Percentiles rank a stretch among this genome's conserved stretches.
These are phyloP conservation scores for Eragrostis tef DNA, from an alignment of 202 grass and related monocot genomes.

Conservation along the genomic window DNA sequence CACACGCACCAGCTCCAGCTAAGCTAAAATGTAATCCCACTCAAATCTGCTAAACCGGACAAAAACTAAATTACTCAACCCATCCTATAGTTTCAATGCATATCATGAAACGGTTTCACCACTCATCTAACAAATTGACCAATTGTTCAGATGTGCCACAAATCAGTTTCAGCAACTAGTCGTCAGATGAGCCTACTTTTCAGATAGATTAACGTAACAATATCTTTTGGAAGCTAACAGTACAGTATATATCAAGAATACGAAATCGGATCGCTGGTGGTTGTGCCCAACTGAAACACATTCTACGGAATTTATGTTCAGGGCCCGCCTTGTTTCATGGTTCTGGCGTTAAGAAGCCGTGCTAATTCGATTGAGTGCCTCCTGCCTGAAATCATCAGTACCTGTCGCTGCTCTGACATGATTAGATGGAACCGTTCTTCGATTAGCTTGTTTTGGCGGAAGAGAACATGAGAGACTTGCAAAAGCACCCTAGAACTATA, in stretches of 20 bases:
- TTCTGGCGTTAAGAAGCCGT: not conserved
- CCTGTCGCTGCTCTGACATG: too few relatives aligned
- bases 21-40: not conserved
- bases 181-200: not conserved
- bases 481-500: too few relatives aligned
- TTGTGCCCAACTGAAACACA: conserved; percentile 34
- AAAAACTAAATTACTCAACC: too few relatives aligned
- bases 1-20: too few relatives aligned
- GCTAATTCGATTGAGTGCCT: not conserved
- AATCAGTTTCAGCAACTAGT: not conserved
- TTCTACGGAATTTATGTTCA: conserved; percentile 18
- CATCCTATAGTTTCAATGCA: not conserved
- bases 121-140: not conserved
- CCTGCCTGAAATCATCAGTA: not conserved
- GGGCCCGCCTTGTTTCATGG: conserved; percentile 6
- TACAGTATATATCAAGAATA: not conserved
- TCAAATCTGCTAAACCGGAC: not conserved
- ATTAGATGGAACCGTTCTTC: too few relatives aligned
- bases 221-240: not conserved
- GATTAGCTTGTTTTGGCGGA: too few relatives aligned
- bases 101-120: not conserved
- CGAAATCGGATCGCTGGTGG: conserved; percentile 26
- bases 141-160: not conserved
- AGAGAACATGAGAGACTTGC: too few relatives aligned
- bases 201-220: not conserved